Base-by-base conservation (phyloP, 768 basidiomycete genomes). In the Boletus subcaerulescens region DNA sequence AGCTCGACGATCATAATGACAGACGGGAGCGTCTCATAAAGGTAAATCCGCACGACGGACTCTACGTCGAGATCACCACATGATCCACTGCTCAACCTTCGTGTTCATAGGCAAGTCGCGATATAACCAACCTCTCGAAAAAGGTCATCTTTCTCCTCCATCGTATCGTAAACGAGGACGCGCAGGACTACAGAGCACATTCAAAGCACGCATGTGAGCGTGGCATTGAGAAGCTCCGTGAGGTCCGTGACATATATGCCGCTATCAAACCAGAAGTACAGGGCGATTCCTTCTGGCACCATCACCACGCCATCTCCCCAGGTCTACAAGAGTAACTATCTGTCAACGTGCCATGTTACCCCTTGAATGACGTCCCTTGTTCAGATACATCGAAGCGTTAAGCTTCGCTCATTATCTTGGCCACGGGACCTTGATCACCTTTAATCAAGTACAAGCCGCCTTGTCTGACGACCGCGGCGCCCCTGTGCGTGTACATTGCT, bases 71-170 rank as follows among this genome's bases (percentile, higher is more conserved):
- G 36, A 38, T 50, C 50, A 8, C 11, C 12, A 31, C 33, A 35
- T 31, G 18, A 8, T n/a, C 49, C 17, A 24, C 29, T 31, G 46
- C 56, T 60, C 39, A 52, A 45, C 18, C 41, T 49, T 49, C 40
- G 31, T 53, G 41, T 15, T 32, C 45, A 43, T 68, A 92, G 90
- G 79, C 82, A 38, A 87, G 85, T 66, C 85, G 96, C 35, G 94
- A 97, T 72, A 81, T 93, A 48, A 98, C 95, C 24, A 90, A 86
- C 61, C 78, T 90, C 35, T 93, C 93, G 48, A 99, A 99, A 71
- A 95, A 92, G 73, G 77, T 85, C 60, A 98, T 99, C 59, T 98
- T 98, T 67, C 84, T 92, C 39, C 78, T 98, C 5, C 96, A 98
- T 65, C 87, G 93, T 47, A 74, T 86, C 55, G 71, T 79, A 60